phyloP scores from a whole-genome alignment of 2,329 filamentous ascomycete species.

The Tricladium varicosporioides region DNA sequence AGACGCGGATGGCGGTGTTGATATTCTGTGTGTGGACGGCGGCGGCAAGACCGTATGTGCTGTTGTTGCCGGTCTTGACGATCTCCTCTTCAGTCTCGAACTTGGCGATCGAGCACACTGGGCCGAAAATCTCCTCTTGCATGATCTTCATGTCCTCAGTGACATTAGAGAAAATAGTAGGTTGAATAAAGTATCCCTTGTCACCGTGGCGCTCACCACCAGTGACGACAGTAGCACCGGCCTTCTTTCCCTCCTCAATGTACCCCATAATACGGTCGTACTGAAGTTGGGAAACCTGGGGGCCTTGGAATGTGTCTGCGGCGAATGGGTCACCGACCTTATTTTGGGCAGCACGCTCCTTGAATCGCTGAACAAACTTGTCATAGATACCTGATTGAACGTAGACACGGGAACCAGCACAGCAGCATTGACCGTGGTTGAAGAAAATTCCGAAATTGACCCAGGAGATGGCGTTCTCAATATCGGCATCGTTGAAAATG shows the following conservation, averaged over 20 bases:
- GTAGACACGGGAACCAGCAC: constrained; percentile 65
- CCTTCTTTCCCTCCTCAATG: constrained; percentile 64
- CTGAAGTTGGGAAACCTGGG: constrained; percentile 67
- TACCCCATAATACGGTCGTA: constrained; percentile 68
- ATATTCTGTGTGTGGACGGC: constrained; percentile 67
- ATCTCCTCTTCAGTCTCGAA: constrained; percentile 68
- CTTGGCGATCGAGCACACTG: constrained; percentile 68
- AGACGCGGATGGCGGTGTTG: constrained; percentile 65
- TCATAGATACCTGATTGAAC: constrained; percentile 70
- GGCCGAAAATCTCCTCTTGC: constrained; percentile 74
- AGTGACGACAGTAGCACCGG: constrained; percentile 61
- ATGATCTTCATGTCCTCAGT: constrained; percentile 71
- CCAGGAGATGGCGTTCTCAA: constrained; percentile 62
- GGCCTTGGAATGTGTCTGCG: constrained; percentile 66
- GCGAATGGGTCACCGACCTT: constrained; percentile 67
- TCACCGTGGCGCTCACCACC: constrained; percentile 65
- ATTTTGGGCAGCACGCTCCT: constrained; percentile 60
- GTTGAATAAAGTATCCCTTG: constrained; percentile 70
- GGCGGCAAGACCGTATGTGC: constrained; percentile 65
- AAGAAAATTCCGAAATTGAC: constrained; percentile 50
- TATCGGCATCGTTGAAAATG: constrained; percentile 59
- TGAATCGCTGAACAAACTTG: constrained; percentile 65
- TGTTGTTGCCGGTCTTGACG: constrained; percentile 61
- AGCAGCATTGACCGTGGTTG: constrained; percentile 45
- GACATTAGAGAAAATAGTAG: constrained; percentile 71